Percentiles rank a stretch among this genome's conserved stretches.
phyloP scores from a whole-genome alignment of 2,329 filamentous ascomycete species.

The Talaromyces sp. region DNA sequence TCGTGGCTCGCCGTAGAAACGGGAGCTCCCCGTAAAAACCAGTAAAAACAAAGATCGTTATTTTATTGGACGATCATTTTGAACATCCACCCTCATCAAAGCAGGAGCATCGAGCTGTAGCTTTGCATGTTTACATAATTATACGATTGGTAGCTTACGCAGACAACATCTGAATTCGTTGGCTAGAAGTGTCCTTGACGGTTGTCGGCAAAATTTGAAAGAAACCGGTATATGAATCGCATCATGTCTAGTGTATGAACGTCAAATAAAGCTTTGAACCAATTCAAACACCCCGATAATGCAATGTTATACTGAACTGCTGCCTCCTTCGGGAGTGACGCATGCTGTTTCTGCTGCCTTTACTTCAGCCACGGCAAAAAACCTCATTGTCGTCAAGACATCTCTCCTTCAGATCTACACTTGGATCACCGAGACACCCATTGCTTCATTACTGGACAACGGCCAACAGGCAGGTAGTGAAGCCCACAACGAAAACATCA shows the following conservation, averaged over 20 bases:
- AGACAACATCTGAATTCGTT: neutral
- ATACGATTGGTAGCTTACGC: neutral
- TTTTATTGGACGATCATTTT: slow-evolving; percentile 11
- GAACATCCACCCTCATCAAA: slow-evolving; percentile 2
- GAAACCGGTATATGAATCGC: neutral
- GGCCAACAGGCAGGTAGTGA: slow-evolving; percentile 46
- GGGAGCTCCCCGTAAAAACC: neutral
- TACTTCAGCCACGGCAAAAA: slow-evolving; percentile 69
- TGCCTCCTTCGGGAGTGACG: slow-evolving; percentile 89
- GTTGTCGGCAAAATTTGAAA: neutral
- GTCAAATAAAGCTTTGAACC: slow-evolving; percentile 3
- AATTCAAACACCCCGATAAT: slow-evolving; percentile 47
- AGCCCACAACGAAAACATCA: slow-evolving; percentile 46
- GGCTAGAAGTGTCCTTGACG: neutral
- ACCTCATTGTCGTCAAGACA: slow-evolving; percentile 87
- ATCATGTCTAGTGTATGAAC: slow-evolving; percentile 11
- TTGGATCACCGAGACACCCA: slow-evolving; percentile 56
- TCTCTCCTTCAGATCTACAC: slow-evolving; percentile 90
- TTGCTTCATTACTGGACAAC: slow-evolving; percentile 58
- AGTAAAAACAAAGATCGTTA: slow-evolving; percentile 4
- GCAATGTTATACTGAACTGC: slow-evolving; percentile 97
- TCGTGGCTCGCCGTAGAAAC: neutral
- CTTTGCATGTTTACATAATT: neutral
- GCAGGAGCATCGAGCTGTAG: neutral
- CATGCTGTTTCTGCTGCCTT: slow-evolving; percentile 80